These are phyloP conservation scores for Talaromyces sp. DNA, from an alignment of 2,329 filamentous ascomycete genomes.

Conservation along the genomic window DNA sequence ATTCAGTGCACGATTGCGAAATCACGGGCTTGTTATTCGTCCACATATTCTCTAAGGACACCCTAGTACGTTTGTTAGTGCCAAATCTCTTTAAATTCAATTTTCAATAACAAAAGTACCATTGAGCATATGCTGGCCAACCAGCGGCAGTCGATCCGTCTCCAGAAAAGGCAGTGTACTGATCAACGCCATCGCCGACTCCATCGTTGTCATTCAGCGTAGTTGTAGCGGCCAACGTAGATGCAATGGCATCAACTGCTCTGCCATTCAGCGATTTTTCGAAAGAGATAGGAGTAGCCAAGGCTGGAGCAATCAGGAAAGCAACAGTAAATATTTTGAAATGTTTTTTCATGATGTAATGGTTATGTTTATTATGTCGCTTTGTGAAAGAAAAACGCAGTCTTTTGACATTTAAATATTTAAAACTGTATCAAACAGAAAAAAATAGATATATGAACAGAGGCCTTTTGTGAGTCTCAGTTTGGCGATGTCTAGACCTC, in stretches of 20 bases:
- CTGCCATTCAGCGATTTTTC: not conserved
- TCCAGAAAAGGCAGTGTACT: slow-evolving; percentile 26
- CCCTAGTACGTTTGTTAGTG: not conserved
- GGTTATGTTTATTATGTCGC: not conserved
- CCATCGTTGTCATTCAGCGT: not conserved
- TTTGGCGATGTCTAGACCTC: not conserved
- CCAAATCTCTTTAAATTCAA: not conserved
- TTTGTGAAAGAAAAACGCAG: not conserved
- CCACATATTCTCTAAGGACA: slow-evolving; percentile 8
- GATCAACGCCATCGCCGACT: slow-evolving; percentile 13
- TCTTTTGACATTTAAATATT: not conserved
- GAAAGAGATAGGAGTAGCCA: not conserved
- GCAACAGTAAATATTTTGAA: not conserved
- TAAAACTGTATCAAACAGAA: not conserved
- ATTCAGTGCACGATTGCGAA: slow-evolving; percentile 2
- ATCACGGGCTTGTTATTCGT: slow-evolving; percentile 1
- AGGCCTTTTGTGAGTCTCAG: not conserved
- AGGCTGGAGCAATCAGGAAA: no score
- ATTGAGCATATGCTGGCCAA: slow-evolving; percentile 24
- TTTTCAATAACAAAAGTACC: slow-evolving; percentile 10
- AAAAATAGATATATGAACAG: not conserved
- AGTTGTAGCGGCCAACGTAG: not conserved
- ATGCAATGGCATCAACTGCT: not conserved
- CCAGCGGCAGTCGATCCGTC: slow-evolving; percentile 22
- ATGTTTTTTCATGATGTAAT: not conserved